Evolutionary conservation across 768 basidiomycete species (phyloP).

Genomic region (Russula compacta): DNA sequence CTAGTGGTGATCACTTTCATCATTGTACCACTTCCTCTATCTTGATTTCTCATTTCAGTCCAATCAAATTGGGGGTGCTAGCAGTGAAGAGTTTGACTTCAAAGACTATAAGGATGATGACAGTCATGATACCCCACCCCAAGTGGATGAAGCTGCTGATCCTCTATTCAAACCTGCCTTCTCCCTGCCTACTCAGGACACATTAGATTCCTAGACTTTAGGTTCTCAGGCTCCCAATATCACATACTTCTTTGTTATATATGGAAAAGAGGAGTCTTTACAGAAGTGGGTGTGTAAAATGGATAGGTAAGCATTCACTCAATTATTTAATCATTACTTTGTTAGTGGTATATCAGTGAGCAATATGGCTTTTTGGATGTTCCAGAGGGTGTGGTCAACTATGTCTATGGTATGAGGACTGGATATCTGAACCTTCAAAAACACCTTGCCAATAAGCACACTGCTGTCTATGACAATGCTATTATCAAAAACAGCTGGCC

Average conservation of each 20-base stretch:
- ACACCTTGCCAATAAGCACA: background rate
- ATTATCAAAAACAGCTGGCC: background rate
- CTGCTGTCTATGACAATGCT: background rate
- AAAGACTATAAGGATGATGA: no score
- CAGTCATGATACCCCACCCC: no score
- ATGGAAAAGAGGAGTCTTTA: background rate
- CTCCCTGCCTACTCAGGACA: no score
- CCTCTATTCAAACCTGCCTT: no score
- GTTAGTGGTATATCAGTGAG: background rate
- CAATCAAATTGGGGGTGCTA: no score
- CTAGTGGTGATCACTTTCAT: background rate
- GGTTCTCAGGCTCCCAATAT: background rate
- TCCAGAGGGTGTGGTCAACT: background rate
- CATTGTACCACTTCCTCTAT: no score
- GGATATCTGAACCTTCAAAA: background rate
- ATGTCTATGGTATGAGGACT: background rate
- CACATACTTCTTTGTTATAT: background rate
- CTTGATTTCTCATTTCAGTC: no score
- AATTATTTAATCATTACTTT: no score
- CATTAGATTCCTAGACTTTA: no score
- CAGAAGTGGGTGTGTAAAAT: background rate
- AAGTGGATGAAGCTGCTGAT: no score
- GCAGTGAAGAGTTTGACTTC: no score
- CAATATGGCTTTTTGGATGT: background rate
- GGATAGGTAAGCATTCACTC: background rate